These are phyloP conservation scores for Giardia duodenalis DNA, from an alignment of 208 protist species.

Conservation along the genomic window DNA sequence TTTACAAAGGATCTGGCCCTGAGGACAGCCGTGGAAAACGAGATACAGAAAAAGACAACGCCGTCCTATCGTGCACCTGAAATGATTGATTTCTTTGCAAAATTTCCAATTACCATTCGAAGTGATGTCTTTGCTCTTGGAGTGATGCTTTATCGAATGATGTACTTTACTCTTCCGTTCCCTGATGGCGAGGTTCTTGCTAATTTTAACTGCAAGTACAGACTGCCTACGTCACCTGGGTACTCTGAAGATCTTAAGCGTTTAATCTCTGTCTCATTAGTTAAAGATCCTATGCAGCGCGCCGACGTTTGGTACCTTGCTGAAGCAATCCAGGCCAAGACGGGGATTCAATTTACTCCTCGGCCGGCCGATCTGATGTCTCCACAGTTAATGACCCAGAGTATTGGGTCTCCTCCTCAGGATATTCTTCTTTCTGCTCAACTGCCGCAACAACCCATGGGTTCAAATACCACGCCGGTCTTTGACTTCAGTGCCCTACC, in stretches of 20 bases:
- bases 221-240: background rate
- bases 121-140: conserved; percentile 15
- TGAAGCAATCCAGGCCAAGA: background rate
- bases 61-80: conserved; percentile 21
- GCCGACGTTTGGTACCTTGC: background rate
- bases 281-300: background rate
- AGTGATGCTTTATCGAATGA: conserved; percentile 4
- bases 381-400: background rate
- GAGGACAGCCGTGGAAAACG: background rate
- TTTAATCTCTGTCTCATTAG: background rate
- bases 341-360: background rate
- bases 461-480: too few species aligned
- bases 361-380: background rate
- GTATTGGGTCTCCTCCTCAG: background rate
- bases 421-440: background rate
- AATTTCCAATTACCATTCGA: background rate
- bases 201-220: conserved; percentile 10
- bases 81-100: background rate
- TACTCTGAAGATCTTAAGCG: conserved; percentile 11
- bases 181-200: conserved; percentile 28
- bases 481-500: too few species aligned
- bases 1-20: background rate
- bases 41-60: background rate
- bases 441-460: too few species aligned
- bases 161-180: conserved; percentile 16